Evolutionary conservation across 2,329 filamentous ascomycete genomes (phyloP), one percentile per base, ranked within the genome.

Genomic region (Botryotinia convoluta): DNA sequence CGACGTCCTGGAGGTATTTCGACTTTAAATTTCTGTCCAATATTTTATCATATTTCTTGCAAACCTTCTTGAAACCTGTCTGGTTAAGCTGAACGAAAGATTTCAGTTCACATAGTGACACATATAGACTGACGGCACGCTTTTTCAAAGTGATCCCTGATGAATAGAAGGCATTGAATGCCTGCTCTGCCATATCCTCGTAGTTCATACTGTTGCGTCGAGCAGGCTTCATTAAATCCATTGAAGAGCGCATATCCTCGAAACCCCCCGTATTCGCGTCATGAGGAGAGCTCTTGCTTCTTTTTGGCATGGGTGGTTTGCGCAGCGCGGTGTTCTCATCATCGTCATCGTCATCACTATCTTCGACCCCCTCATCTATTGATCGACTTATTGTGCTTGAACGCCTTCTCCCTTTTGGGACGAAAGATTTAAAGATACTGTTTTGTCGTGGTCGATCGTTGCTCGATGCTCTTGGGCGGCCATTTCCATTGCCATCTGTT

Each of bases 1-100:
- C 94, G 51, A 88, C 86, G 45, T 89, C 84, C 72, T 89, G 87
- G 82, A 98, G 90, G 81, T 97, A 99, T 63, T 87, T 85, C 22
- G 88, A 85, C 77, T 95, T 94, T 72, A 98, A 85, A 78, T 91
- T 91, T 76, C 91, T 91, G 82, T 98, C 92, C 73, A 97, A 84
- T 73, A 93, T 98, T 86, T 99, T 99, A 86, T 99, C 96, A 80
- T 96, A 99, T 83, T 99, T 99, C 84, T 99, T 99, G 77, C 98
- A 84, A 0, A 97, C 95, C 83, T 99, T 99, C 79, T 91, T 90
- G 84, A 99, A 99, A 20, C 96, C 96, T 0, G 96, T 99, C 83
- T 93, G 92, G 86, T 99, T 99, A 75, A 99, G 89, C 84, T 98
- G 95, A 72, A 95, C 91, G 80, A 95, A 99, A 2, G 95, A 98